A percentile compares a stretch with the other conserved stretches of the same genome.
phyloP scores from a whole-genome alignment of 495 filamentous ascomycete genomes.

The Pseudotulostoma volvatum region DNA sequence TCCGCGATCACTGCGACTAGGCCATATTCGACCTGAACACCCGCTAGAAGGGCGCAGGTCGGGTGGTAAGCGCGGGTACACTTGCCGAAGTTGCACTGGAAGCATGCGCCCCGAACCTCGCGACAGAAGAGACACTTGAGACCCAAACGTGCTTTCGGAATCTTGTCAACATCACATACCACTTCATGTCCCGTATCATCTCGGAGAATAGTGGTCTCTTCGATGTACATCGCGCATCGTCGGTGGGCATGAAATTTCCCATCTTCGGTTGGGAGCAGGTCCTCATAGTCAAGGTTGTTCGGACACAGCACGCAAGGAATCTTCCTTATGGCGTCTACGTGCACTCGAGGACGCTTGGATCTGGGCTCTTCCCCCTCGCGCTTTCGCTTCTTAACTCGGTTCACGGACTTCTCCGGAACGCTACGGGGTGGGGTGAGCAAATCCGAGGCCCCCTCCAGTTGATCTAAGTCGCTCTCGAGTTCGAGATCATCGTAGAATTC shows the following conservation, averaged over 20 bases:
- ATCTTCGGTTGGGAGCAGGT: slow-evolving; percentile 74
- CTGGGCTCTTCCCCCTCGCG: slow-evolving; percentile 41
- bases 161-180: slow-evolving; percentile 58
- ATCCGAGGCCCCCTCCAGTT: slow-evolving; percentile 42
- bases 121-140: slow-evolving; percentile 91
- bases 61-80: slow-evolving; percentile 89
- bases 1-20: slow-evolving; percentile 75
- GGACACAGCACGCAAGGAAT: slow-evolving; percentile 91
- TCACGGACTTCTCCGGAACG: slow-evolving; percentile 43
- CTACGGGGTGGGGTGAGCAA: slow-evolving; percentile 70
- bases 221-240: slow-evolving; percentile 76
- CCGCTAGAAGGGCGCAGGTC: slow-evolving; percentile 80
- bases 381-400: slow-evolving; percentile 47
- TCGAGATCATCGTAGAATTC: slow-evolving; percentile 76
- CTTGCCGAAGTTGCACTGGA: slow-evolving; percentile 93
- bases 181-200: slow-evolving; percentile 54
- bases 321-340: slow-evolving; percentile 50
- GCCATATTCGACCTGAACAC: slow-evolving; percentile 77
- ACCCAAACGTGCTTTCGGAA: slow-evolving; percentile 75
- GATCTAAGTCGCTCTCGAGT: slow-evolving; percentile 47
- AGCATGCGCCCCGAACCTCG: slow-evolving; percentile 82
- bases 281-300: slow-evolving; percentile 73
- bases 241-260: slow-evolving; percentile 70
- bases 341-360: slow-evolving; percentile 57
- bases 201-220: slow-evolving; percentile 69